Evolutionary conservation across 495 filamentous ascomycete species (phyloP).

Genomic region (Trypethelium eluteriae): DNA sequence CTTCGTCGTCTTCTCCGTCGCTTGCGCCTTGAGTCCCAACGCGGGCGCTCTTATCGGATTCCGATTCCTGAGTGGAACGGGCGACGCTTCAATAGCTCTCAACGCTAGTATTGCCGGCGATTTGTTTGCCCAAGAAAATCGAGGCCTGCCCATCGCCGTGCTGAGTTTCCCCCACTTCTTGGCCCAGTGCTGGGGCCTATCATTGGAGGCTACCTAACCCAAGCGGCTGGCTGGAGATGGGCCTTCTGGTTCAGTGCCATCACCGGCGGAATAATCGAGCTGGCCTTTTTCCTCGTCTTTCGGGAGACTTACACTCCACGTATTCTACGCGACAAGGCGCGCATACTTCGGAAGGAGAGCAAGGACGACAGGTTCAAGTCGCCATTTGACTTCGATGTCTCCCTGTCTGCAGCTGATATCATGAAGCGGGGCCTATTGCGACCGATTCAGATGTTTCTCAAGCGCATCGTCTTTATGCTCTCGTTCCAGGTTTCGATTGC

Average conservation of each 20-base stretch:
- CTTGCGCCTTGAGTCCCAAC: constrained; percentile 40
- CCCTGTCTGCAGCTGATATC: too few relatives aligned
- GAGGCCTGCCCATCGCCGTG: constrained; percentile 45
- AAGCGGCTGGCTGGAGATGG: constrained; percentile 12
- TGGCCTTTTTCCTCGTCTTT: constrained; percentile 2
- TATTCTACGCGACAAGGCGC: constrained; percentile 15
- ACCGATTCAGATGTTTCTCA: too few relatives aligned
- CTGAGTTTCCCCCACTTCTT: constrained; percentile 52
- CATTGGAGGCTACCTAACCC: constrained; percentile 9
- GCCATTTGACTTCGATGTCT: too few relatives aligned
- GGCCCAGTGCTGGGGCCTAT: constrained; percentile 25
- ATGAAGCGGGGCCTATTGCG: too few relatives aligned
- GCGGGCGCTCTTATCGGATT: constrained; percentile 41
- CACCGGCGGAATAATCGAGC: neutral
- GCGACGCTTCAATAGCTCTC: constrained; percentile 48
- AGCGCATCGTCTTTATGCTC: too few relatives aligned
- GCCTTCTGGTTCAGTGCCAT: neutral
- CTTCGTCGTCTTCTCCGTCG: constrained; percentile 41
- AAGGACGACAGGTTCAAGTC: too few relatives aligned
- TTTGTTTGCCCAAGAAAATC: constrained; percentile 44
- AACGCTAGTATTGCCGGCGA: constrained; percentile 56
- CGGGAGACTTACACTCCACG: constrained; percentile 26
- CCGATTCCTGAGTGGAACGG: constrained; percentile 44
- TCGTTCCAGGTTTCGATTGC: too few relatives aligned
- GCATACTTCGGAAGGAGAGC: too few relatives aligned